Base-by-base conservation (phyloP, 495 filamentous ascomycete species). In the Penicillium lagena region DNA sequence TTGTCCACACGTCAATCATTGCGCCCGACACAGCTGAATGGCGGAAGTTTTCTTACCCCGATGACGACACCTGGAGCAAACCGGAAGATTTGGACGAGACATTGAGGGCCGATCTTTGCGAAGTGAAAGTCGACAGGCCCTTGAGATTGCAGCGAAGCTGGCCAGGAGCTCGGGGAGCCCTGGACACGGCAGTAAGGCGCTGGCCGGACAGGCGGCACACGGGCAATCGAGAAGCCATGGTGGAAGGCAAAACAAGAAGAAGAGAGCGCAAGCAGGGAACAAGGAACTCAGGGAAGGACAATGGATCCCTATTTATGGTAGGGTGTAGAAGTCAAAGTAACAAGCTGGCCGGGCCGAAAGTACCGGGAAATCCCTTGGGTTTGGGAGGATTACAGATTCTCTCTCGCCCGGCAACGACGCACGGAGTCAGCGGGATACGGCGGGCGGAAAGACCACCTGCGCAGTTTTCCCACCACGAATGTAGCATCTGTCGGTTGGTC, bases 161-260 rank as follows among this genome's bases (percentile, higher is more conserved):
- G 50, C 35, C 53, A 30, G 50, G 43, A 42, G 49, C 49, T 42
- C 58, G 57, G 49, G 51, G 48, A 37, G 56, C 49, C 36, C 62
- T 60, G 47, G 60, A 39, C 46, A 66, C 40, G 50, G 54, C 50
- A 39, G 58, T 55, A 49, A 67, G 38, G 36, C 56, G 53, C 45
- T 69, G 67, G 40, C 43, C 60, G 33, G 66, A 55, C 37, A 71
- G 58, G 55, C 63, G 66, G 48, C 58, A 54, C 39, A 68, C 47
- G 38, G 66, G 57, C 51, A 71, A 54, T 56, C 68, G 64, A 64
- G 62, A 64, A 64, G 66, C 59, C 68, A 71, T 71, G 49, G 34
- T 64, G 46, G 51, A 32, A 35, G 34, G 42, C 32, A 29, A 39
- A 35, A 37, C 8, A 28, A 14, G 33, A 36, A 32, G 33, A 33